These are phyloP conservation scores for Fusarium sp. DNA, from an alignment of 2,329 filamentous ascomycete genomes.

Conservation along the genomic window DNA sequence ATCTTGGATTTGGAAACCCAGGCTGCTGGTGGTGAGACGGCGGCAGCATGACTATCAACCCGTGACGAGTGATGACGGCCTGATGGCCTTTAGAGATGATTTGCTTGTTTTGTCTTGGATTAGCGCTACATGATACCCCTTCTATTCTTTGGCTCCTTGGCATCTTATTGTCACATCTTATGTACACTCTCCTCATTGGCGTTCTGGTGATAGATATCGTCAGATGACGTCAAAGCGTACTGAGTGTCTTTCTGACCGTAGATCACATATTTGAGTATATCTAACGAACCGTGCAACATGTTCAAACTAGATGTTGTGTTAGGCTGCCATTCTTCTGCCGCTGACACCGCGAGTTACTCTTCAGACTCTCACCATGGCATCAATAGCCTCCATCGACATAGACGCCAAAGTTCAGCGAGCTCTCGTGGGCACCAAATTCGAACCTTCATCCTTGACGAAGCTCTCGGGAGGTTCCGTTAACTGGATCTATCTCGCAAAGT, in stretches of 20 bases:
- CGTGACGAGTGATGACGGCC: not conserved
- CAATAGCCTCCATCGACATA: not conserved
- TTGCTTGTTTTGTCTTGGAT: not conserved
- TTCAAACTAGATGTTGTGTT: not conserved
- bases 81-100: not conserved
- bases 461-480: slow-evolving; percentile 15
- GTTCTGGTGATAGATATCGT: not conserved
- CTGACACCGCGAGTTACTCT: not conserved
- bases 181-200: not conserved
- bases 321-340: not conserved
- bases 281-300: not conserved
- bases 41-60: not conserved
- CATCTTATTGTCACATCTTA: not conserved
- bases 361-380: not conserved
- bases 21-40: not conserved
- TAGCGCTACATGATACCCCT: not conserved
- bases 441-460: not conserved
- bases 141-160: not conserved
- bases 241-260: slow-evolving; percentile 10
- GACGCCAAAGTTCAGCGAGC: not conserved
- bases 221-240: slow-evolving; percentile 7
- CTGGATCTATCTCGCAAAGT: slow-evolving; percentile 1
- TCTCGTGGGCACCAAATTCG: not conserved
- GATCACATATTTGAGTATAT: not conserved
- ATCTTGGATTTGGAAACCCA: not conserved